Percentiles rank a stretch among this genome's conserved stretches.
Evolutionary conservation across 257 asterid species (phyloP).

Genomic region (Anisodus acutangulus): DNA sequence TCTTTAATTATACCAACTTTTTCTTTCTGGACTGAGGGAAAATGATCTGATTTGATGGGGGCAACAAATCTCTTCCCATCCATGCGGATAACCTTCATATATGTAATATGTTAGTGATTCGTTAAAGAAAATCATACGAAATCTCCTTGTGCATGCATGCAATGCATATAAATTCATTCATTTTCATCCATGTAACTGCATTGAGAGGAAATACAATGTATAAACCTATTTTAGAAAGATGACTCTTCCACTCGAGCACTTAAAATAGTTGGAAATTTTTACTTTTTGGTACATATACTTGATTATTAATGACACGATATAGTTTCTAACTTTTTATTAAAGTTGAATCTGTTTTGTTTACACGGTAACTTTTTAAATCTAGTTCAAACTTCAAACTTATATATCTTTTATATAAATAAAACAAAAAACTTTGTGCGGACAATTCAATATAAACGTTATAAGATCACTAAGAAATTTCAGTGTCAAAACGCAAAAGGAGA

Average conservation of each 20-base stretch:
- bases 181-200: not conserved
- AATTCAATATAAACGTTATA: not conserved
- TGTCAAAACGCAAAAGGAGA: not conserved
- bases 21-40: conserved; percentile 31
- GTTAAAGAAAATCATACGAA: conserved; percentile 14
- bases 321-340: not conserved
- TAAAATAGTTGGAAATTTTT: too few relatives aligned
- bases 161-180: not conserved
- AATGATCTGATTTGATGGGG: conserved; percentile 43
- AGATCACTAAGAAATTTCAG: not conserved
- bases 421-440: not conserved
- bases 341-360: not conserved
- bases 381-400: not conserved
- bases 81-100: conserved; percentile 27
- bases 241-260: not conserved
- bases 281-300: not conserved
- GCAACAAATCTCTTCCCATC: conserved; percentile 38
- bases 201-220: conserved; percentile 25
- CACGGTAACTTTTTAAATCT: not conserved
- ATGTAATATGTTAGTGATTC: not conserved
- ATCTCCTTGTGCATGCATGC: conserved; percentile 31
- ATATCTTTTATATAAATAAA: not conserved
- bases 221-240: conserved; percentile 21
- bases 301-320: not conserved
- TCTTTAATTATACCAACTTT: conserved; percentile 29